Evolutionary conservation across 139 green algal genomes (phyloP).

Genomic region (Chlamydomonas sp.): DNA sequence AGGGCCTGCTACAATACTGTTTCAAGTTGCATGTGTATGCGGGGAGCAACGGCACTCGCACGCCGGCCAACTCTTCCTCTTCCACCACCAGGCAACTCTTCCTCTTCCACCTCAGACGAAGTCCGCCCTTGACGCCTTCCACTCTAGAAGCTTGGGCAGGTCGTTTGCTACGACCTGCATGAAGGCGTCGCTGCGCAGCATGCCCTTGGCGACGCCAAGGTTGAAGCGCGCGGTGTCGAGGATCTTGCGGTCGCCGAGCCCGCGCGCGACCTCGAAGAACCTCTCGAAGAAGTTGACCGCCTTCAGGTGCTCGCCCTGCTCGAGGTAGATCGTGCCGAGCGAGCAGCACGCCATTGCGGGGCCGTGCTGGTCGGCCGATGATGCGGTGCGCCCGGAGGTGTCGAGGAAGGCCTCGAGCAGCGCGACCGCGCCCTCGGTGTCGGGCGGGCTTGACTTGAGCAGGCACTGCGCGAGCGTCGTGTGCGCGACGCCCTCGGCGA

Average conservation of each 20-base stretch:
- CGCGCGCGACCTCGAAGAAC: conserved; percentile 64
- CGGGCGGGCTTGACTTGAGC: conserved; percentile 23
- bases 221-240: conserved; percentile 62
- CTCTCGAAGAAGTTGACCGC: conserved; percentile 63
- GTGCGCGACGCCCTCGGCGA: conserved; percentile 46
- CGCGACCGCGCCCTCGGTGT: conserved; percentile 29
- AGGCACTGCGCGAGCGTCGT: conserved; percentile 43
- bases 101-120: conserved; percentile 6
- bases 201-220: conserved; percentile 48
- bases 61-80: not conserved
- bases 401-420: conserved; percentile 46
- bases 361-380: conserved; percentile 39
- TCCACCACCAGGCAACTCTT: not conserved
- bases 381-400: conserved; percentile 5
- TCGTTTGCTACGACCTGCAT: conserved; percentile 38
- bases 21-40: no score
- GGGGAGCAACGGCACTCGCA: no score
- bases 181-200: conserved; percentile 38
- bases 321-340: conserved; percentile 57
- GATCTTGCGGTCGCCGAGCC: conserved; percentile 41
- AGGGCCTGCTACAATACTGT: no score
- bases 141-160: conserved; percentile 41
- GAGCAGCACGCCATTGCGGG: conserved; percentile 56
- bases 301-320: conserved; percentile 30
- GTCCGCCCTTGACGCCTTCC: conserved; percentile 37